Evolutionary conservation across 345 rosid species (phyloP).

Genomic region (Combretum micranthum): DNA sequence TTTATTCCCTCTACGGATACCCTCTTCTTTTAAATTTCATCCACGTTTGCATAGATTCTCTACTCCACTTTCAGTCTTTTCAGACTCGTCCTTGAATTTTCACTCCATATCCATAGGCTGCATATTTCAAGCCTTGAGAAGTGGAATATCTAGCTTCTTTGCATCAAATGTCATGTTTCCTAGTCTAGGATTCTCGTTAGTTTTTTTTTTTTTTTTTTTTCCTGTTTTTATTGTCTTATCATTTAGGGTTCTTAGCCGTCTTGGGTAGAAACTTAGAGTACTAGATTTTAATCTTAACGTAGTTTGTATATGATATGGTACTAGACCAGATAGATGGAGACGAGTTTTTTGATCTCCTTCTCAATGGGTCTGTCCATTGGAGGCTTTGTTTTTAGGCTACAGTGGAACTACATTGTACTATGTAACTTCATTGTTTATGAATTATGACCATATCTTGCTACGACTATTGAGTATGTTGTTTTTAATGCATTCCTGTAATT

Average conservation of each 20-base stretch:
- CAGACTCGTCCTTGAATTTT: background rate
- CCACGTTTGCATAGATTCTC: background rate
- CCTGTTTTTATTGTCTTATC: too few relatives aligned
- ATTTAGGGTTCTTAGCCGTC: too few relatives aligned
- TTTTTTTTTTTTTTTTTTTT: too few relatives aligned
- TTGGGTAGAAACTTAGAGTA: too few relatives aligned
- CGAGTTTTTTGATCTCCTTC: constrained; percentile 68
- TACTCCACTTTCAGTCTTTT: background rate
- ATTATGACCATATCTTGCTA: background rate
- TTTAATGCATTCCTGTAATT: too few relatives aligned
- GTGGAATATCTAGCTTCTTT: background rate
- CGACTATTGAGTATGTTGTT: constrained; percentile 7
- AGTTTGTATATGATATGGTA: background rate
- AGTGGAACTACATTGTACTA: constrained; percentile 13
- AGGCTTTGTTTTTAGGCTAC: constrained; percentile 42
- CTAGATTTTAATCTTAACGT: too few relatives aligned
- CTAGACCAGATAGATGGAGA: constrained; percentile 10
- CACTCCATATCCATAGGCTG: background rate
- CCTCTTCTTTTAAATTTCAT: background rate
- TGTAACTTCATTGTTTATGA: too few relatives aligned
- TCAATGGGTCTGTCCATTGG: constrained; percentile 25
- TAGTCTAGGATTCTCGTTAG: too few relatives aligned
- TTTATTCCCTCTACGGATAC: background rate
- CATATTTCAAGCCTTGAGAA: constrained; percentile 9
- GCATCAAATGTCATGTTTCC: too few relatives aligned